Evolutionary conservation across 805 yeast genomes (phyloP).

Genomic region (Ogataea siamensis): DNA sequence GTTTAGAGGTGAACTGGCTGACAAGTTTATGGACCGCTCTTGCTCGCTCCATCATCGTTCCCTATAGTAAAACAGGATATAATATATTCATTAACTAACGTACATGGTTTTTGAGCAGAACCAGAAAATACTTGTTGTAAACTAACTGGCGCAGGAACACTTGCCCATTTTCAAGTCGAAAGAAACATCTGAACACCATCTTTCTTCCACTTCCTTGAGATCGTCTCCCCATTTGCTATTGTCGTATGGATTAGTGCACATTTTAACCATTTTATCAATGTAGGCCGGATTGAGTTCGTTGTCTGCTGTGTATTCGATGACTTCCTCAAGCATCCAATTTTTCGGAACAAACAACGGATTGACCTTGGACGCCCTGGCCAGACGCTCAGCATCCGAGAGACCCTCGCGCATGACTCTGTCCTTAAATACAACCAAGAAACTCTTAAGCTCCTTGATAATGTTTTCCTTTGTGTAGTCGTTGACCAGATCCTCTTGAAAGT

Average conservation of each 20-base stretch:
- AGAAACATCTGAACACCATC: conserved; percentile 53
- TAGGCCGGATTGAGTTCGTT: conserved; percentile 48
- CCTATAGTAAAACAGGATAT: too few relatives aligned
- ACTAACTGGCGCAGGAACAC: conserved; percentile 64
- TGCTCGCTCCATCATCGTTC: conserved; percentile 3
- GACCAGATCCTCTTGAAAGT: conserved; percentile 27
- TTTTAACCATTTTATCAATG: conserved; percentile 59
- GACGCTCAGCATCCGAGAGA: conserved; percentile 40
- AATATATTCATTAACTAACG: too few relatives aligned
- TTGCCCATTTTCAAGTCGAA: conserved; percentile 59
- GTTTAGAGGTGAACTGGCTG: conserved; percentile 1
- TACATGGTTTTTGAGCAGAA: conserved; percentile 2
- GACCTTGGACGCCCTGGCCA: conserved; percentile 38
- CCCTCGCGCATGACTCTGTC: conserved; percentile 36
- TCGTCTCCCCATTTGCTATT: conserved; percentile 64
- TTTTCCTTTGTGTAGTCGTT: conserved; percentile 36
- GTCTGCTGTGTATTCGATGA: conserved; percentile 56
- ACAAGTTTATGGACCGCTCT: conserved; percentile 1
- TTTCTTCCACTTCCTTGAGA: conserved; percentile 61
- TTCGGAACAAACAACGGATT: conserved; percentile 86
- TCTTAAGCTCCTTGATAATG: conserved; percentile 38
- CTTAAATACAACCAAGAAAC: conserved; percentile 55
- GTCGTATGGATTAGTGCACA: conserved; percentile 78
- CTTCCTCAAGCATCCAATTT: conserved; percentile 85
- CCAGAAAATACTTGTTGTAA: background rate